Base-by-base conservation (phyloP, 2,329 filamentous ascomycete species). In the Decorospora gaudefroyi region DNA sequence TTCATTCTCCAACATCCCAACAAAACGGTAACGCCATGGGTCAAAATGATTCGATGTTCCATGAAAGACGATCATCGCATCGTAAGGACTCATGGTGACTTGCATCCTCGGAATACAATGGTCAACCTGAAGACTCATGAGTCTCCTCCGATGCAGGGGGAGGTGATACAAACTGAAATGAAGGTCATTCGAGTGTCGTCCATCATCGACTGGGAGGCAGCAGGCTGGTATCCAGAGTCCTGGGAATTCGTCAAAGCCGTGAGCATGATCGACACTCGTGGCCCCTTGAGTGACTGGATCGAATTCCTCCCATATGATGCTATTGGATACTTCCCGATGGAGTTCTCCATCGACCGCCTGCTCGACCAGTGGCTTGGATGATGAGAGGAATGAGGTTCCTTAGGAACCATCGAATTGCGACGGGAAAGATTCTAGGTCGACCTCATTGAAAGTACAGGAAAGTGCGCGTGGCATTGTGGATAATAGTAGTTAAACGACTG, bases 211-310 rank as follows among this genome's bases (percentile, higher is more conserved):
- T 34, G n/a, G 31, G 31, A 34, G 4, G 19, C 19, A 16, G 19
- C n/a, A 23, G 31, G 31, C 18, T 22, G 18, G 18, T 34, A 34
- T 34, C 31, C 19, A 23, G 31, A 34, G 12, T 34, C 18, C 3
- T 34, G 31, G 19, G 31, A 34, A 16, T 34, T 34, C n/a, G 31
- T 34, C 10, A 34, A 34, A n/a, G n/a, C n/a, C 25, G 25, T 27
- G 8, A 27, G 25, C 25, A 27, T 27, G 25, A 27, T 27, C 25
- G 25, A 27, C 11, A 27, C 11, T 27, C 11, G 25, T 27, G 25
- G 25, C 25, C 25, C 25, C 8, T 27, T 27, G 25, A 27, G 25
- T 27, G 25, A 27, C 25, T 27, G 11, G 25, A 27, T 27, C 8
- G 8, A 27, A 2, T 2, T 12, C 7, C 25, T 27, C 25, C 25